Evolutionary conservation across 2,329 filamentous ascomycete genomes (phyloP).

Genomic region (Cytospora leucostoma): DNA sequence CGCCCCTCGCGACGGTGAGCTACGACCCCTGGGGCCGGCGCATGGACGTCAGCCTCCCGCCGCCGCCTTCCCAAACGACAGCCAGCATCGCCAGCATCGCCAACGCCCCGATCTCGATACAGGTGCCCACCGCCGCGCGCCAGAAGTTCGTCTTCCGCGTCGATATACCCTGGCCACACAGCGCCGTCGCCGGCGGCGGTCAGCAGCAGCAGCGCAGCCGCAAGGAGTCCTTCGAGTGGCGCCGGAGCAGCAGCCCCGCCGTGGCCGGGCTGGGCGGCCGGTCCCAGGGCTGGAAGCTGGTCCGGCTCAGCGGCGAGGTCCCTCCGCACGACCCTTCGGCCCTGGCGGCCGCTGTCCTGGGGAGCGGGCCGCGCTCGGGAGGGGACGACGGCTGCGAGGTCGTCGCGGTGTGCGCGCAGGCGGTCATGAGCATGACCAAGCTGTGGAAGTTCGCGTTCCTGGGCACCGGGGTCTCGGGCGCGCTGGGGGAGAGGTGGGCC

Average conservation of each 20-base stretch:
- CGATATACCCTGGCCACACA: slow-evolving; percentile 35
- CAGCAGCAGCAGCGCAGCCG: slow-evolving; percentile 18
- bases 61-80: too few species aligned
- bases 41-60: slow-evolving; percentile 37
- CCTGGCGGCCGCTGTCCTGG: slow-evolving; percentile 23
- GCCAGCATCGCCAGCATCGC: too few species aligned
- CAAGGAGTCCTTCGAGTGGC: slow-evolving; percentile 47
- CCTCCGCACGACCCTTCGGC: slow-evolving; percentile 25
- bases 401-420: slow-evolving; percentile 43
- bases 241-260: slow-evolving; percentile 40
- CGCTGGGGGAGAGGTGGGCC: slow-evolving; percentile 45
- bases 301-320: slow-evolving; percentile 37
- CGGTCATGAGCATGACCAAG: slow-evolving; percentile 38
- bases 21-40: slow-evolving; percentile 23
- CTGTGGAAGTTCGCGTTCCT: slow-evolving; percentile 43
- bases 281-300: slow-evolving; percentile 45
- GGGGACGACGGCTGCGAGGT: slow-evolving; percentile 47
- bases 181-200: not conserved
- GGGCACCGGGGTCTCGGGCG: slow-evolving; percentile 42
- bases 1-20: slow-evolving; percentile 36
- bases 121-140: slow-evolving; percentile 14
- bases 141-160: slow-evolving; percentile 36
- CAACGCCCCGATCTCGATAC: slow-evolving; percentile 26
- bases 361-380: slow-evolving; percentile 32
- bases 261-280: slow-evolving; percentile 37